Evolutionary conservation across 306 rosid genomes (phyloP).

Genomic region (Pueraria montana): DNA sequence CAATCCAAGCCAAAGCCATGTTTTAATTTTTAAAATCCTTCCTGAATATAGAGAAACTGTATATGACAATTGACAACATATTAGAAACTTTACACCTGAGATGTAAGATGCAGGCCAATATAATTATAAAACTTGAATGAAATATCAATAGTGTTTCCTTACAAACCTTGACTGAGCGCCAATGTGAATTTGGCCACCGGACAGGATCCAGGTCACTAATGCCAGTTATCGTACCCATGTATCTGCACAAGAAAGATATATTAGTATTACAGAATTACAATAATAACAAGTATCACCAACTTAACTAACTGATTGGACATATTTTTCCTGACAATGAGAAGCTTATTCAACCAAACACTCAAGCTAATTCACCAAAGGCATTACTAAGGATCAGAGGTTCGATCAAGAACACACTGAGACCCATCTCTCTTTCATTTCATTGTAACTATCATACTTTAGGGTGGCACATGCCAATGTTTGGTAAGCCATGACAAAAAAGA

Average conservation of each 20-base stretch:
- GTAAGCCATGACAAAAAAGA: not conserved
- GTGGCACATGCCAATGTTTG: not conserved
- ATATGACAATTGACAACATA: not conserved
- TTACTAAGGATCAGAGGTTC: not conserved
- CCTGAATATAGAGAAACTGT: not conserved
- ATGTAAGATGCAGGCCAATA: slow-evolving; percentile 1
- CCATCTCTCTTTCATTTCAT: slow-evolving; percentile 7
- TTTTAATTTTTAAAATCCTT: not conserved
- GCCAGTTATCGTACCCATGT: slow-evolving; percentile 98
- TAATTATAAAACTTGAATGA: not conserved
- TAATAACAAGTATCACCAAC: not conserved
- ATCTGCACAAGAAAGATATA: slow-evolving; percentile 46
- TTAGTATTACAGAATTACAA: not conserved
- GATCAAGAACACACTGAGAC: not conserved
- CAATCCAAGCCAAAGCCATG: slow-evolving; percentile 43
- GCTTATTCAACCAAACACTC: slow-evolving; percentile 5
- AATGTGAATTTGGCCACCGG: slow-evolving; percentile 90
- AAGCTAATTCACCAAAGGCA: not conserved
- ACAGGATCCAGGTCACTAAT: slow-evolving; percentile 85
- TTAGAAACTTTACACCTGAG: slow-evolving; percentile 7
- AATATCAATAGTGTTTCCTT: not conserved
- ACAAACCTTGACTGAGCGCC: slow-evolving; percentile 99
- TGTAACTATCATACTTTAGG: not conserved
- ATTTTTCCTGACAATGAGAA: not conserved
- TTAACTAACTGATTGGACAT: not conserved